Evolutionary conservation across 2,329 filamentous ascomycete species (phyloP), one percentile per base, ranked within the genome.

Genomic region (Madurella fahalii): DNA sequence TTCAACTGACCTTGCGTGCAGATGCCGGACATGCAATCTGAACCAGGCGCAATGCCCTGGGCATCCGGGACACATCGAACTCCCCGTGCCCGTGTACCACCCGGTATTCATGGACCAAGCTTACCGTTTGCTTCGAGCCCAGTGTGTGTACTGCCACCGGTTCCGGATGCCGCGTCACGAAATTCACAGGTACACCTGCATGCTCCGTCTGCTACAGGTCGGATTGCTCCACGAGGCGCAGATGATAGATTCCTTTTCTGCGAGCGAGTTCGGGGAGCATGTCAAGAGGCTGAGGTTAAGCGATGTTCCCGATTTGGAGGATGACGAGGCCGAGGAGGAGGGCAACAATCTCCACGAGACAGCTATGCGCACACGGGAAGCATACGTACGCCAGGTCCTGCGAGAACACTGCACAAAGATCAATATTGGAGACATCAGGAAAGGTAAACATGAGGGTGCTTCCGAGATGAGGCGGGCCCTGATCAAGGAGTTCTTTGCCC

Each of bases 101-200:
- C 90, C 93, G n/a, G 88, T 91, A 2, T 97, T 96, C 67, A 87
- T 99, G 78, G 92, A 96, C 68, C 92, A 96, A 70, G 82, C 92
- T 50, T 82, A 95, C 60, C 86, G 89, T 43, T 78, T 99, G 44
- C 79, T 99, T 17, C 85, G 91, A 63, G 87, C 90, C 51, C 88
- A 93, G 71, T 99, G 94, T 70, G 81, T 87, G 56, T 96, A 96
- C 74, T 99, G 95, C 73, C 87, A 92, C 67, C 84, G 86, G 54
- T 85, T 99, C 62, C 90, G 88, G 67, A 80, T 96, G 69, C 79
- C 86, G n/a, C 82, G 85, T 47, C 81, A 85, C 50, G 82, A 90
- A 58, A 77, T 95, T 58, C 89, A 93, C 72, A 81, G 85, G 62
- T 94, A 89, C 67, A 75, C 82, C 42, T 96, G 90, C 77, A 92